Evolutionary conservation across 2,329 filamentous ascomycete species (phyloP).

Genomic region (Coniochaeta sp.): DNA sequence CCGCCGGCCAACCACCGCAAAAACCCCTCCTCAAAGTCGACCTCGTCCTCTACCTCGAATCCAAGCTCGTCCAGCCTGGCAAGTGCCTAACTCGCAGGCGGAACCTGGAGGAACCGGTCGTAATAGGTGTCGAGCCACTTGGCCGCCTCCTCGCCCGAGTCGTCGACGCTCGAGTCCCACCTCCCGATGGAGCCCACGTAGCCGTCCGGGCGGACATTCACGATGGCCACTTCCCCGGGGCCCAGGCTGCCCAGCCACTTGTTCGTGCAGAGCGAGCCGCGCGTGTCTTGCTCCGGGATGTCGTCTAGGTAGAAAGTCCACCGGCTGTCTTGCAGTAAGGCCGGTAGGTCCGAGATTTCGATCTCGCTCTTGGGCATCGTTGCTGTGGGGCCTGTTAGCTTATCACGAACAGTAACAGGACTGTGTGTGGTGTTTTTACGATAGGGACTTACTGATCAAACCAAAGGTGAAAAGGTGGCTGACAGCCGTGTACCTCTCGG

Average conservation of each 20-base stretch:
- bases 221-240: slow-evolving; percentile 50
- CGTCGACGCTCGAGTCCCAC: slow-evolving; percentile 43
- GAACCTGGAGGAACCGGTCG: slow-evolving; percentile 44
- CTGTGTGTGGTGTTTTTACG: not conserved
- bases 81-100: slow-evolving; percentile 10
- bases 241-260: slow-evolving; percentile 61
- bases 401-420: not conserved
- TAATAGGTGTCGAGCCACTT: slow-evolving; percentile 49
- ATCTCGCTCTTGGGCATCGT: slow-evolving; percentile 54
- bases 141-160: slow-evolving; percentile 42
- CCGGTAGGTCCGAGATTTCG: slow-evolving; percentile 58
- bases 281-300: slow-evolving; percentile 46
- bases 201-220: slow-evolving; percentile 65
- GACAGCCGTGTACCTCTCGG: slow-evolving; percentile 60
- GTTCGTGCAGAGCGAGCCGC: slow-evolving; percentile 47
- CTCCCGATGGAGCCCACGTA: slow-evolving; percentile 60
- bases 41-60: not conserved
- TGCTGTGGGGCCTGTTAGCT: slow-evolving; percentile 25
- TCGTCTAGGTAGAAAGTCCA: slow-evolving; percentile 71
- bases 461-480: slow-evolving; percentile 64
- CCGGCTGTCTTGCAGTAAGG: slow-evolving; percentile 52
- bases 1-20: not conserved
- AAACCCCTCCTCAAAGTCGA: not conserved
- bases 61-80: not conserved
- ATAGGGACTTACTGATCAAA: slow-evolving; percentile 48